Evolutionary conservation across 495 filamentous ascomycete species (phyloP).

Genomic region (Xanthoparmelia taractica): DNA sequence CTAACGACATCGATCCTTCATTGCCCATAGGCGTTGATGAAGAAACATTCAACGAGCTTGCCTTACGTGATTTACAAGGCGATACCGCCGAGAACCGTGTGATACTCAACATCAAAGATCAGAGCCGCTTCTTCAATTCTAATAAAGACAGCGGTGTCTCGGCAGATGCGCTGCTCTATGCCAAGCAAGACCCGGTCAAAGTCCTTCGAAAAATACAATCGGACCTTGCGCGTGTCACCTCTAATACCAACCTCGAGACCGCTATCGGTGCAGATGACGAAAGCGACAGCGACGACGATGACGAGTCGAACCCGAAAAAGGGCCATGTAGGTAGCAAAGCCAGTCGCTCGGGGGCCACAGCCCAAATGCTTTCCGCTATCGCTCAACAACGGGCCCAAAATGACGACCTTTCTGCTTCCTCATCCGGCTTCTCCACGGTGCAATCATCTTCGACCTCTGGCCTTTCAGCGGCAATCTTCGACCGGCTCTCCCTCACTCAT

Average conservation of each 20-base stretch:
- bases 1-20: conserved; percentile 61
- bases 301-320: conserved; percentile 48
- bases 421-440: conserved; percentile 26
- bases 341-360: conserved; percentile 41
- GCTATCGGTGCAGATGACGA: conserved; percentile 57
- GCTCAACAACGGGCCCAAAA: conserved; percentile 48
- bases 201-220: conserved; percentile 56
- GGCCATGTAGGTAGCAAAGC: conserved; percentile 51
- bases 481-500: conserved; percentile 74
- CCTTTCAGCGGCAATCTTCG: conserved; percentile 56
- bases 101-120: conserved; percentile 79
- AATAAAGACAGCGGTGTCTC: conserved; percentile 44
- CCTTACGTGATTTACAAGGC: conserved; percentile 73
- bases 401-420: conserved; percentile 33
- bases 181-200: conserved; percentile 57
- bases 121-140: conserved; percentile 68
- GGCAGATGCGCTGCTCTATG: conserved; percentile 51
- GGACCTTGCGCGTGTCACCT: conserved; percentile 47
- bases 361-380: conserved; percentile 40
- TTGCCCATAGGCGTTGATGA: conserved; percentile 63
- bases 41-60: conserved; percentile 62
- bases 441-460: conserved; percentile 44
- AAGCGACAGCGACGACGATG: conserved; percentile 49
- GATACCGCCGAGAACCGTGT: conserved; percentile 65
- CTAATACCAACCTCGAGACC: conserved; percentile 48